phyloP scores from a whole-genome alignment of 768 basidiomycete species.

The Chlorophyllum brunneum region DNA sequence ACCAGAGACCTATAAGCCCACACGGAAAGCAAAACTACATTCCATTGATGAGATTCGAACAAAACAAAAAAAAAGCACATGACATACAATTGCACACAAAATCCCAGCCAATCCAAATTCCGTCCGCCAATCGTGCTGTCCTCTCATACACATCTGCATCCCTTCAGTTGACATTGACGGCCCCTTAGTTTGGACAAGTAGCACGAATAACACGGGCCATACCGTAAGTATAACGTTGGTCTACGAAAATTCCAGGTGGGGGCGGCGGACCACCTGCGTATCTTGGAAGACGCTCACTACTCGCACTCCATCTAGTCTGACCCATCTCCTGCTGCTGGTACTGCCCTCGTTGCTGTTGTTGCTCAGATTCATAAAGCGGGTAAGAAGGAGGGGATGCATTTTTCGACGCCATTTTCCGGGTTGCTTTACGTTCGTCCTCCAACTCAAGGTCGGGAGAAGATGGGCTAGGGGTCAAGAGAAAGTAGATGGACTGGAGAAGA shows the following conservation, averaged over 20 bases:
- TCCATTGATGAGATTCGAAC: neutral
- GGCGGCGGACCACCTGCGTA: neutral
- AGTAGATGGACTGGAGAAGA: neutral
- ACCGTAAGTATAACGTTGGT: neutral
- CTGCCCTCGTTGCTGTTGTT: neutral
- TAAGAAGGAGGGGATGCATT: neutral
- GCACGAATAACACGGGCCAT: neutral
- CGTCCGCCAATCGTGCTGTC: slow-evolving; percentile 1
- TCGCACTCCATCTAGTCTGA: too few species aligned
- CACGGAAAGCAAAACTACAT: slow-evolving; percentile 9
- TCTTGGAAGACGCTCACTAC: neutral
- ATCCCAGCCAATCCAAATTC: slow-evolving; percentile 9
- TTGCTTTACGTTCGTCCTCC: too few species aligned
- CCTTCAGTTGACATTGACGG: neutral
- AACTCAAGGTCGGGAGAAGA: too few species aligned
- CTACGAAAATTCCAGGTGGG: neutral
- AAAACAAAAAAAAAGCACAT: neutral
- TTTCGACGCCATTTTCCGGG: neutral
- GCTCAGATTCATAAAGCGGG: neutral
- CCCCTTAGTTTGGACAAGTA: neutral
- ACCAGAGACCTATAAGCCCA: slow-evolving; percentile 10
- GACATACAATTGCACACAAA: slow-evolving; percentile 7
- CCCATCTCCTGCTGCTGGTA: neutral
- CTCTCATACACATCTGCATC: slow-evolving; percentile 1
- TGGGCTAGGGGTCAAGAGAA: neutral